A percentile compares a stretch with the other conserved stretches of the same genome.
Conservation (phyloP, 2,329 filamentous ascomycete genomes). For the Diaporthe destruens region DNA sequence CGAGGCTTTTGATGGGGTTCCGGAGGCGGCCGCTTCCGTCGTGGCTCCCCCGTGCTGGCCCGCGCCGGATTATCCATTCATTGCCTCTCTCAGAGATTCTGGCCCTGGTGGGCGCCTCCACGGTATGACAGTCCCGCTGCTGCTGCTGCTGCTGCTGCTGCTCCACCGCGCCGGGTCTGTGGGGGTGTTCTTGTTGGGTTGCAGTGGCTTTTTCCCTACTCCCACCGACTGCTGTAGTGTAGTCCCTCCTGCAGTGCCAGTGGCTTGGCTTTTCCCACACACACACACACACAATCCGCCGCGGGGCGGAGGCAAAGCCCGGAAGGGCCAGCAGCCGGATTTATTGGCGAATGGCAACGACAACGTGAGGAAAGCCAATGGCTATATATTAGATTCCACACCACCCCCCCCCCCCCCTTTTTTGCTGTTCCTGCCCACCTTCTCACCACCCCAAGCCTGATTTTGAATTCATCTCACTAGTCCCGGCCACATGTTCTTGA, state of each 20-base stretch:
- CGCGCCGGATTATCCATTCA: neutral
- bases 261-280: neutral
- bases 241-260: too few relatives aligned
- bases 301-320: too few relatives aligned
- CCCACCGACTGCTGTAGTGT: too few relatives aligned
- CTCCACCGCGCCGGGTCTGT: neutral
- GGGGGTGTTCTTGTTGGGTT: neutral
- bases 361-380: neutral
- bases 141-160: constrained; percentile 12
- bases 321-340: neutral
- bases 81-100: too few relatives aligned
- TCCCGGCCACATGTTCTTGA: neutral
- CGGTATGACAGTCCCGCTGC: neutral
- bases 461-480: neutral
- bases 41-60: neutral
- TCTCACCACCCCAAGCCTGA: too few relatives aligned
- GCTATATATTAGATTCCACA: neutral
- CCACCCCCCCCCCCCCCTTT: neutral
- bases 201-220: neutral
- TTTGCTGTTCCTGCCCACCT: neutral
- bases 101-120: neutral
- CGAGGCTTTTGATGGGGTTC: constrained; percentile 24
- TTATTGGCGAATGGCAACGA: neutral
- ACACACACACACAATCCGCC: neutral
- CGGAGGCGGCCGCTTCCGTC: constrained; percentile 37